These are phyloP conservation scores for Saccharomyces paradoxus DNA, from an alignment of 805 yeast species.

Conservation along the genomic window DNA sequence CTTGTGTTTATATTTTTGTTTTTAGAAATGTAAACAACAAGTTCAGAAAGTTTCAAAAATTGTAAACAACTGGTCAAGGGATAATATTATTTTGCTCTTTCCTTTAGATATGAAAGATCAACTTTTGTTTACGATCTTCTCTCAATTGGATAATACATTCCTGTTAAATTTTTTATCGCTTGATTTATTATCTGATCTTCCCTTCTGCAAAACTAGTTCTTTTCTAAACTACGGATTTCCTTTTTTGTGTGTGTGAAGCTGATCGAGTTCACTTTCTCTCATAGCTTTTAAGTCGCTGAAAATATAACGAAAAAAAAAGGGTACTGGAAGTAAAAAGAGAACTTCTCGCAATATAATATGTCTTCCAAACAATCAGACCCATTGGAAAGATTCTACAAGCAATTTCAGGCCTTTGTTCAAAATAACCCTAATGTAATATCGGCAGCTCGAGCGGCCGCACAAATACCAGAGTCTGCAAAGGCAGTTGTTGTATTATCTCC, in stretches of 20 bases:
- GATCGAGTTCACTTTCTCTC: neutral
- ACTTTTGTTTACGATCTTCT: neutral
- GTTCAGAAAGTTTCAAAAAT: neutral
- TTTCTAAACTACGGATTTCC: neutral
- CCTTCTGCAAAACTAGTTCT: neutral
- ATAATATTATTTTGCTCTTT: neutral
- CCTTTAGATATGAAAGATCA: neutral
- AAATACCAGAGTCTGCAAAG: slow-evolving; percentile 36
- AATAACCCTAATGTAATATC: slow-evolving; percentile 32
- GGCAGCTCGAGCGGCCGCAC: slow-evolving; percentile 29
- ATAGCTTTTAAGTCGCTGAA: neutral
- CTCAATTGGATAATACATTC: neutral
- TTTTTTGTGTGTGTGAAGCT: neutral
- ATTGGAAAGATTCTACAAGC: slow-evolving; percentile 34
- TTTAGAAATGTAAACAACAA: neutral
- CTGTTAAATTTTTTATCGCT: neutral
- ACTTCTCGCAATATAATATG: neutral
- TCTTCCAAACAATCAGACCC: slow-evolving; percentile 21
- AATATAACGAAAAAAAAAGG: neutral
- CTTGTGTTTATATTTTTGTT: neutral
- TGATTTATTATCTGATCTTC: neutral
- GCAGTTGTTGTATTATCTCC: slow-evolving; percentile 63
- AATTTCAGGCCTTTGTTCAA: slow-evolving; percentile 38
- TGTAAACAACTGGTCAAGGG: neutral
- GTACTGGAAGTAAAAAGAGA: neutral